These are phyloP conservation scores for Phytophthora citricola DNA, from an alignment of 352 stramenopile species.

Conservation along the genomic window DNA sequence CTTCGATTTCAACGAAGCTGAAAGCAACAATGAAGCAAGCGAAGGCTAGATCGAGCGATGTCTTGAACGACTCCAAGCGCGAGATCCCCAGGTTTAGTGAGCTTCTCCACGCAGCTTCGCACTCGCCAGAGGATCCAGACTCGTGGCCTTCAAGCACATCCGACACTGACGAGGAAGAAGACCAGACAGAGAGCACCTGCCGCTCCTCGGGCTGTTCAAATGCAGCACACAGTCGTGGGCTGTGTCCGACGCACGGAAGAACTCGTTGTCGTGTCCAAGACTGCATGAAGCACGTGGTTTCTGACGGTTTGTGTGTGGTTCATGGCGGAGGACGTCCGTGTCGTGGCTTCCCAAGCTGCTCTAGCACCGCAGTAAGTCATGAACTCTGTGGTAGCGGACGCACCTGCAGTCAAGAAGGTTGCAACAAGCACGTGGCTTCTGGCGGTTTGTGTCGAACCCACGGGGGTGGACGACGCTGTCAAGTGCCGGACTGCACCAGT, in stretches of 20 bases:
- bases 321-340: slow-evolving; percentile 73
- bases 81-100: slow-evolving; percentile 30
- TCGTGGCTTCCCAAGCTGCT: slow-evolving; percentile 41
- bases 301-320: slow-evolving; percentile 63
- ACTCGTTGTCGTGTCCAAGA: slow-evolving; percentile 55
- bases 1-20: slow-evolving; percentile 22
- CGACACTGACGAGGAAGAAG: slow-evolving; percentile 39
- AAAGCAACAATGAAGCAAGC: slow-evolving; percentile 8
- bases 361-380: slow-evolving; percentile 59
- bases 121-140: slow-evolving; percentile 17
- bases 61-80: slow-evolving; percentile 9
- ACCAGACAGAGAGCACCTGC: slow-evolving; percentile 11
- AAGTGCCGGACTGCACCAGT: slow-evolving; percentile 79
- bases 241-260: slow-evolving; percentile 65
- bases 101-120: slow-evolving; percentile 31
- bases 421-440: slow-evolving; percentile 82
- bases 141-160: slow-evolving; percentile 29
- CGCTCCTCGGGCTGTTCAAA: slow-evolving; percentile 42
- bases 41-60: slow-evolving; percentile 5
- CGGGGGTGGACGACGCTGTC: slow-evolving; percentile 77
- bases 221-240: slow-evolving; percentile 58
- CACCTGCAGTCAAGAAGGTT: slow-evolving; percentile 72
- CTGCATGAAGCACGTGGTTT: slow-evolving; percentile 78
- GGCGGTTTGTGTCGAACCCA: slow-evolving; percentile 83
- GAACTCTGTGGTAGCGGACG: slow-evolving; percentile 75